These are phyloP conservation scores for Dioscorea cayenensis DNA, from an alignment of 116 monocot species.

Conservation along the genomic window DNA sequence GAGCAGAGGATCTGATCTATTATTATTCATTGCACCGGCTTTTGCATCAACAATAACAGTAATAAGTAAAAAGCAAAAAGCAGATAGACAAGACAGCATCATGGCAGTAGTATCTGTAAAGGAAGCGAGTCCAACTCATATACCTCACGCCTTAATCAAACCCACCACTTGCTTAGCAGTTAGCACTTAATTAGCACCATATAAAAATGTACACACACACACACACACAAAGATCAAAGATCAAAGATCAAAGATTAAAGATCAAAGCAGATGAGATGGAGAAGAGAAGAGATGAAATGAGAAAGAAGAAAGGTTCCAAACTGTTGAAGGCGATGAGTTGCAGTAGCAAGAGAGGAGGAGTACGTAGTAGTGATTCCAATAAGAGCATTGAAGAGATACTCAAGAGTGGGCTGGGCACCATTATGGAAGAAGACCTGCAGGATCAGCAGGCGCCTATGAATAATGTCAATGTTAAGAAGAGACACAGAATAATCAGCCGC, in stretches of 20 bases:
- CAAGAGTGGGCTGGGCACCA: conserved; percentile 8
- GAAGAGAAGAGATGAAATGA: neutral
- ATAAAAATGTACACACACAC: neutral
- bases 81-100: neutral
- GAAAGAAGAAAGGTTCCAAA: conserved; percentile 1
- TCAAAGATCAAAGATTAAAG: no score
- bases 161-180: neutral
- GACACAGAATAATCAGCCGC: neutral
- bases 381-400: conserved; percentile 17
- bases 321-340: conserved; percentile 8
- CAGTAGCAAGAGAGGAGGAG: conserved; percentile 5
- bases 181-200: no score
- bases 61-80: no score
- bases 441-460: conserved; percentile 1
- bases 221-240: no score
- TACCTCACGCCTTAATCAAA: neutral
- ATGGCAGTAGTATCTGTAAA: neutral
- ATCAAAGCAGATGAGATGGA: neutral
- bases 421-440: conserved; percentile 11
- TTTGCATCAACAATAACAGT: no score
- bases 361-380: conserved; percentile 4
- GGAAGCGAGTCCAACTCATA: neutral
- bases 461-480: neutral
- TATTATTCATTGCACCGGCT: no score
- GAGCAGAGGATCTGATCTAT: no score